Evolutionary conservation across 148 eudicot species (phyloP), one percentile per base, ranked within the genome.

Genomic region (Camellia lanceoleosa): DNA sequence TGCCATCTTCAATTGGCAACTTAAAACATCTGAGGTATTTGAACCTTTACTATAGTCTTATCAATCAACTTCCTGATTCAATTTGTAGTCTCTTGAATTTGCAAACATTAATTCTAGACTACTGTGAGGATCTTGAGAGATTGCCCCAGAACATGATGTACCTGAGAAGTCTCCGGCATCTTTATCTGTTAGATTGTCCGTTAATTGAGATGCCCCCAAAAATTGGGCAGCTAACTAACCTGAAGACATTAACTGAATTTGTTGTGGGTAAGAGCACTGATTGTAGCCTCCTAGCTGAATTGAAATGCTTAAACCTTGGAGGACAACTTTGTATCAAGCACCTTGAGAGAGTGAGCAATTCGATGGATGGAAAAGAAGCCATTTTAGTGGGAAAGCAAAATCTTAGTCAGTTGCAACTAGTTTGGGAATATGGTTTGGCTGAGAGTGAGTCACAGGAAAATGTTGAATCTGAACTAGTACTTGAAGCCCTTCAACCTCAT

Each of bases 281-380:
- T 47, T 49, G 23, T 6, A 14, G 14, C 0, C 30, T 23, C 13
- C 54, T 70, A 46, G 10, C 23, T 46, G 56, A 70, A 11, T 70
- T 70, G 74, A 1, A n/a, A 46, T 7, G 56, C 11, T 70, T 70
- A 47, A 67, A 20, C 12, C 71, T 15, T 67, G 18, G n/a, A 13
- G 71, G 71, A 67, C 19, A 67, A 12, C 46, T 70, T 7, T 12
- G 14, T 1, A 70, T 70, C 23, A 2, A 9, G 20, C 23, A 70
- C n/a, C 74, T 70, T 46, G 74, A 70, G 74, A 70, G 74, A 46
- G 74, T 70, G 38, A 46, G 23, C 2, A 70, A n/a, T 49, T 4
- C 23, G 0, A 47, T 46, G 11, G 74, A 70, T 44, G 56, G 58
- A 20, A 46, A 4, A 4, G 56, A n/a, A 49, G 71, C 71, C 18